These are phyloP conservation scores for Nicotiana paniculata DNA, from an alignment of 257 asterid species.

Conservation along the genomic window DNA sequence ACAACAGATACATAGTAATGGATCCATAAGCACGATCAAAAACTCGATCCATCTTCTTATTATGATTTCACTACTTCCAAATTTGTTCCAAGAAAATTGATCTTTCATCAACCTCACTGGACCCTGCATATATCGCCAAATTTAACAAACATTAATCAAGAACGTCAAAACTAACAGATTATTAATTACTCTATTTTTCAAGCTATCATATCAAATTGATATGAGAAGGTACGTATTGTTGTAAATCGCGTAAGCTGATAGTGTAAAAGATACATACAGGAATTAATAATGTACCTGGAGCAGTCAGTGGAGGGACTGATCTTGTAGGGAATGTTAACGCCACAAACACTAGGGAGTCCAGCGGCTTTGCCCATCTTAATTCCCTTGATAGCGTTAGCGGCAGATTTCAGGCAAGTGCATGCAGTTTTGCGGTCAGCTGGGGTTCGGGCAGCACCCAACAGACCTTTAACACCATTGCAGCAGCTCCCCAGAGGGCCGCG, in stretches of 20 bases:
- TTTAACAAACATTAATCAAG: background rate
- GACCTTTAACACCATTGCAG: background rate
- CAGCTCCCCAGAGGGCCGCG: background rate
- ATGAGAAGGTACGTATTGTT: no score
- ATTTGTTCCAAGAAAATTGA: background rate
- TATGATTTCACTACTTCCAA: background rate
- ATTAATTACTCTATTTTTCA: no score
- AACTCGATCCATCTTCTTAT: background rate
- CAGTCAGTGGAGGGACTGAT: slow-evolving; percentile 19
- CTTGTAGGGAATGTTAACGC: background rate
- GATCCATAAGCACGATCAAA: background rate
- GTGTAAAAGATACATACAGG: no score
- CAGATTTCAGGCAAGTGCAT: no score
- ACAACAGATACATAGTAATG: no score
- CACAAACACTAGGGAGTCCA: background rate
- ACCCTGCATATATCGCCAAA: background rate
- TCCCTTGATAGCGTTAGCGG: background rate
- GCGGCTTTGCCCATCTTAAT: background rate
- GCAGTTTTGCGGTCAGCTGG: slow-evolving; percentile 4
- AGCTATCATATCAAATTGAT: no score
- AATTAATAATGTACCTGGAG: background rate
- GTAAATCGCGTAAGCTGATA: no score
- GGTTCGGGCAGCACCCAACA: background rate
- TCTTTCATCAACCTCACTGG: background rate
- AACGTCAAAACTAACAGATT: no score